These are phyloP conservation scores for Talinum fruticosum DNA, from an alignment of 148 eudicot genomes.

Conservation along the genomic window DNA sequence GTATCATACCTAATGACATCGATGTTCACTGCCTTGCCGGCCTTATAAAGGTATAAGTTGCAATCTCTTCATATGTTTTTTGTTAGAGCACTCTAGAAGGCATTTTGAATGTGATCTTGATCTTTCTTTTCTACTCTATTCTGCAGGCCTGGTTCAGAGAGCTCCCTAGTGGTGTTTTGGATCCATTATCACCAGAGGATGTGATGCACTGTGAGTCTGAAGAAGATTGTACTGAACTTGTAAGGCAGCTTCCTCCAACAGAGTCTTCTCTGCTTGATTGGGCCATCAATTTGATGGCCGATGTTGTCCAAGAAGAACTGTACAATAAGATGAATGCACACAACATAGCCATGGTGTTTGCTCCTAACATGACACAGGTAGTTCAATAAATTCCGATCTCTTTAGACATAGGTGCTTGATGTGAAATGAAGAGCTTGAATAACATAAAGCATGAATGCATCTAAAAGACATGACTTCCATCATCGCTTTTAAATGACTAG, in stretches of 20 bases:
- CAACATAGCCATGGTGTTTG: constrained; percentile 93
- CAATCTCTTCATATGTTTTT: not conserved
- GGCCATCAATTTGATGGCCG: constrained; percentile 97
- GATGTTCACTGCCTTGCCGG: constrained; percentile 97
- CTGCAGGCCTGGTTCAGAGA: constrained; percentile 97
- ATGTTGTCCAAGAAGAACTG: constrained; percentile 81
- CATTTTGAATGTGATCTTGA: not conserved
- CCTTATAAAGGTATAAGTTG: constrained; percentile 70
- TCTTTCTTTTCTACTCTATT: constrained; percentile 2
- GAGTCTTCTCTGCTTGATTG: constrained; percentile 84
- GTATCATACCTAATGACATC: constrained; percentile 75
- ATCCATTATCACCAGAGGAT: constrained; percentile 80
- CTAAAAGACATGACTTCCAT: not conserved
- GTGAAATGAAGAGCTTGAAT: not conserved
- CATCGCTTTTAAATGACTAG: not conserved
- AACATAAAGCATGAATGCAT: not conserved
- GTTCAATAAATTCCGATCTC: not conserved
- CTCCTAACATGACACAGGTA: constrained; percentile 99
- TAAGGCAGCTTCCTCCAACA: constrained; percentile 68
- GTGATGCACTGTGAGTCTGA: constrained; percentile 86
- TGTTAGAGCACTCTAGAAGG: not conserved
- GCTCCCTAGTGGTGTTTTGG: constrained; percentile 83
- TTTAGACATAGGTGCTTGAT: not conserved
- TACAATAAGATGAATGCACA: constrained; percentile 91
- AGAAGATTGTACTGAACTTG: constrained; percentile 75